Base-by-base conservation (phyloP, 2,329 filamentous ascomycete species). In the Trichoderma polysporum region DNA sequence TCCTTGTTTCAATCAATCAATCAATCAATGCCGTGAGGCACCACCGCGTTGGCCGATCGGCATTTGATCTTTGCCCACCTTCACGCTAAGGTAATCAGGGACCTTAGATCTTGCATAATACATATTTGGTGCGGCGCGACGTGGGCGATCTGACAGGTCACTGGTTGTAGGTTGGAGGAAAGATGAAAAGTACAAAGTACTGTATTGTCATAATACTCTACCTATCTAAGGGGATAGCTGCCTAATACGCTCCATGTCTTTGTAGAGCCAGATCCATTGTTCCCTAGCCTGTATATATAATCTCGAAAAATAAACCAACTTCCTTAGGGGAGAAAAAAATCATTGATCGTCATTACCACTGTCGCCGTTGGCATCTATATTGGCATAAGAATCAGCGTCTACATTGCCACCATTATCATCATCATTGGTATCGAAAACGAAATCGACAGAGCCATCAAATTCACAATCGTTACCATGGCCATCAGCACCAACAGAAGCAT, bases 21-120 rank as follows among this genome's bases (percentile, higher is more conserved):
- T 45, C 41, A n/a, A n/a, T n/a, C 41, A 17, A 31, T 49, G 57
- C 39, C 57, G n/a, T n/a, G n/a, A 62, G 59, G 59, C 59, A 62
- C 57, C 41, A 10, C 47, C 56, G 39, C 41, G 27, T 50, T 50
- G 58, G 58, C 58, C 31, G 58, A 50, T 61, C 58, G 58, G 58
- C 35, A 47, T n/a, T n/a, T n/a, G n/a, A n/a, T 33, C 41, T 59
- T 22, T 45, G 41, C 41, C 41, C 41, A 45, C 35, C 27, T 9
- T 17, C 54, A 31, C 57, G 57, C 59, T 41, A 62, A 39, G 25
- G 7, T 37, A 59, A 47, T 41, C 59, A 62, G 59, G 47, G 59
- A 37, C 47, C 47, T 17, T 31, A 25, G 59, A 62, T 41, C 59
- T 62, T 62, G 59, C 59, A 62, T 62, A 31, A 17, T 50, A 9